A percentile compares a stretch with the other conserved stretches of the same genome.
Conservation (phyloP, 2,329 filamentous ascomycete species). For the Colletotrichum paranaense region DNA sequence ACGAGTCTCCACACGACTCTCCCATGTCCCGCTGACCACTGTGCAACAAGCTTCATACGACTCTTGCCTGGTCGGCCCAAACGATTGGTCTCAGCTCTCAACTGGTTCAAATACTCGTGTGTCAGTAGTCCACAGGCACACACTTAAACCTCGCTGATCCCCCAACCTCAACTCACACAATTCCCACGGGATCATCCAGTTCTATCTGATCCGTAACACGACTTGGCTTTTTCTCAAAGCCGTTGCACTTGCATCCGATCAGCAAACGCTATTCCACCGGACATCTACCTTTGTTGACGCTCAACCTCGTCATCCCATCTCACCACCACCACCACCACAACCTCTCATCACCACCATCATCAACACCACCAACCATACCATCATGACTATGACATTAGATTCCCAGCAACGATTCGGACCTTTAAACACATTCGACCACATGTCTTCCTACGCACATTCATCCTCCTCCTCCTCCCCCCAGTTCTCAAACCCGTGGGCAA, state of each 20-base stretch:
- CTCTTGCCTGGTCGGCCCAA: conserved; percentile 49
- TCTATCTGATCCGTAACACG: conserved; percentile 48
- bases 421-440: conserved; percentile 79
- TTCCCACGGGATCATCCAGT: conserved; percentile 46
- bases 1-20: conserved; percentile 48
- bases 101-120: conserved; percentile 40
- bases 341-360: conserved; percentile 22
- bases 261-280: conserved; percentile 50
- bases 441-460: conserved; percentile 71
- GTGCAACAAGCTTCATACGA: conserved; percentile 56
- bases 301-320: conserved; percentile 30
- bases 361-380: conserved; percentile 44
- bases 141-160: conserved; percentile 65
- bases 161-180: conserved; percentile 47
- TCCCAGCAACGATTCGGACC: conserved; percentile 83
- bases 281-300: conserved; percentile 38
- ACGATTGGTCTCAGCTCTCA: conserved; percentile 51
- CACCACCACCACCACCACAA: conserved; percentile 38
- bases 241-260: conserved; percentile 64
- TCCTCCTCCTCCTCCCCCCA: conserved; percentile 71
- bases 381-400: conserved; percentile 97
- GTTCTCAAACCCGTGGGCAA: conserved; percentile 91
- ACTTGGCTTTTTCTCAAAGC: conserved; percentile 56
- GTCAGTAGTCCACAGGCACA: conserved; percentile 37
- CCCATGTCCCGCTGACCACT: conserved; percentile 53